phyloP scores from a whole-genome alignment of 164 flowering plant species.

The Annona cherimola region DNA sequence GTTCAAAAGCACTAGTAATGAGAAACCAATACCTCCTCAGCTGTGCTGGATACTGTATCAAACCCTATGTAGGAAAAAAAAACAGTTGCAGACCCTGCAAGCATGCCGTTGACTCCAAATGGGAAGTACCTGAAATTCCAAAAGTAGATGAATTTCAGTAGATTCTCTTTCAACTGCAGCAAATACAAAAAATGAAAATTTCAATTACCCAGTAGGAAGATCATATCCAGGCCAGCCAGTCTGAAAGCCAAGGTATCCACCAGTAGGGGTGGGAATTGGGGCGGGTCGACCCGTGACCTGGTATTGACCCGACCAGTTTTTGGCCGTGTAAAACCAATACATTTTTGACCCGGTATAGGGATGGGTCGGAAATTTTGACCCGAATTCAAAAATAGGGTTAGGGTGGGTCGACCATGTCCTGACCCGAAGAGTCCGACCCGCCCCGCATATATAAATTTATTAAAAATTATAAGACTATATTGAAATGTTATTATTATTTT shows the following conservation, averaged over 20 bases:
- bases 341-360: too few relatives aligned
- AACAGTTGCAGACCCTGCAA: constrained; percentile 95
- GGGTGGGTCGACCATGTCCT: too few relatives aligned
- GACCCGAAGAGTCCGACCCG: too few relatives aligned
- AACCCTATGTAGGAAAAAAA: constrained; percentile 96
- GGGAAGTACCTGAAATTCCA: constrained; percentile 62
- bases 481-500: too few relatives aligned
- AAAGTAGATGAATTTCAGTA: background rate
- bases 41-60: constrained; percentile 95
- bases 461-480: too few relatives aligned
- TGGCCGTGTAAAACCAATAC: too few relatives aligned
- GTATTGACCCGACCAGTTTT: too few relatives aligned
- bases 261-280: too few relatives aligned
- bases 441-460: too few relatives aligned
- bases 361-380: too few relatives aligned
- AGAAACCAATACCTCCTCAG: constrained; percentile 69
- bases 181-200: background rate
- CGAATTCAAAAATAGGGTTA: too few relatives aligned
- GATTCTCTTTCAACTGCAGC: background rate
- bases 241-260: constrained; percentile 76
- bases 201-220: constrained; percentile 66
- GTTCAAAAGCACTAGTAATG: background rate
- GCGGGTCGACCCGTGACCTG: too few relatives aligned
- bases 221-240: constrained; percentile 92
- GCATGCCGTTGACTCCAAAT: constrained; percentile 89